Evolutionary conservation across 371 early-diverging fungal genomes (phyloP), one percentile per base, ranked within the genome.

Genomic region (Quaeritorhiza haematococci): DNA sequence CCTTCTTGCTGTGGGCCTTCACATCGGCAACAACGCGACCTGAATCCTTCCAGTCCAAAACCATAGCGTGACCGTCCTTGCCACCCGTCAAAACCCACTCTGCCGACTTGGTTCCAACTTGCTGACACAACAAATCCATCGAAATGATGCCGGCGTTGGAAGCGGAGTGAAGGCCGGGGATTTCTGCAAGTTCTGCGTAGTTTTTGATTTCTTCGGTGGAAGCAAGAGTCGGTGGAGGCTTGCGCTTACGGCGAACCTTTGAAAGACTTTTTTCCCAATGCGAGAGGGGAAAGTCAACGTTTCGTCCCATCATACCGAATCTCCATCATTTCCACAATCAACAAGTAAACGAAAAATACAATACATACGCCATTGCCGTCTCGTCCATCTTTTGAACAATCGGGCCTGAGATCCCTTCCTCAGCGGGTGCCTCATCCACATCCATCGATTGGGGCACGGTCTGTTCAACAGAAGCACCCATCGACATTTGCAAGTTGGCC

Each of bases 191-290:
- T 55, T 84, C 73, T 8, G 59, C 68, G 55, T 82, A 90, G 0
- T 78, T 70, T 59, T 77, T 74, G 47, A 93, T 68, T 23, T 83
- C 66, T 5, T 91, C 93, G 3, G 73, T 70, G 2, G 88, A 71
- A 2, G 85, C 79, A 49, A 88, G 78, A 3, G 75, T 83, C n/a
- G 83, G 30, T 43, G 24, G 88, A 44, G 83, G 73, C 73, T 93
- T 93, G 75, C 93, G 85, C 83, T 92, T 91, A 59, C 85, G 83
- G 49, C 95, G 89, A 1, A 68, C 69, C 63, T 85, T 79, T 50
- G 86, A 85, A 55, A 94, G 72, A 46, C 67, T 55, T 10, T 38
- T n/a, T 38, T 10, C 38, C 10, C 38, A 38, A 13, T n/a, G 38
- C 10, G n/a, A n/a, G 13, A 38, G n/a, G 13, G 10, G 13, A 13